A percentile compares a stretch with the other conserved stretches of the same genome.
These are phyloP conservation scores for Eucalyptus sp. DNA, from an alignment of 345 rosid species.

Conservation along the genomic window DNA sequence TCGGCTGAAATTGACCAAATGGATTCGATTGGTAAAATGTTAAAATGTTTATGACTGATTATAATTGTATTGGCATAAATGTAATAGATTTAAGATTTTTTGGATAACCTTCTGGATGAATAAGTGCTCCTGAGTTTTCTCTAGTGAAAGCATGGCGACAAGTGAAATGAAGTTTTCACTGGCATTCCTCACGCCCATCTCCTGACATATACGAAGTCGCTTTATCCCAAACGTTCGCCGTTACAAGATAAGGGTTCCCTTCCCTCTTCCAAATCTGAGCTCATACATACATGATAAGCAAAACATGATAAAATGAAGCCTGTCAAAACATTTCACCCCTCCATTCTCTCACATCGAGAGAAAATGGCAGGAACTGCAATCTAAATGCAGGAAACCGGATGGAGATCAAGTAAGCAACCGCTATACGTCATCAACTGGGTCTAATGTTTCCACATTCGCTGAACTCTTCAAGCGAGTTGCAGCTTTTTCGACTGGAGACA, in stretches of 20 bases:
- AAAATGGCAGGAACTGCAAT: background rate
- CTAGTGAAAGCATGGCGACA: background rate
- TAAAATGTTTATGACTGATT: too few species aligned
- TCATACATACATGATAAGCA: background rate
- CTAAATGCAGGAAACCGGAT: background rate
- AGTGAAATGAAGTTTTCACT: background rate
- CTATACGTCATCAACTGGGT: background rate
- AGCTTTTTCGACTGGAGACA: conserved; percentile 47
- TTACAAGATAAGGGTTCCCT: background rate
- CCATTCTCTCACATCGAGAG: background rate
- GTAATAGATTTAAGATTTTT: too few species aligned
- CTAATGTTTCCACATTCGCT: conserved; percentile 17
- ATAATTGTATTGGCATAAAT: too few species aligned
- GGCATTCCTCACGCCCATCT: background rate
- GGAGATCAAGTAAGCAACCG: background rate
- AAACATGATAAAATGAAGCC: background rate
- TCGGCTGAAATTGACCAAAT: too few species aligned
- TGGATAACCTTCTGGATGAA: too few species aligned
- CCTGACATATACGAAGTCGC: background rate
- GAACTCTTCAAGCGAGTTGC: conserved; percentile 33
- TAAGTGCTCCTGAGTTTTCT: background rate
- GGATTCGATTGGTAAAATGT: too few species aligned
- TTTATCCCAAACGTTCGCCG: background rate
- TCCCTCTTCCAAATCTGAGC: background rate
- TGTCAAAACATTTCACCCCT: background rate